These are phyloP conservation scores for Elsinoe ampelina DNA, from an alignment of 2,329 filamentous ascomycete genomes.

Conservation along the genomic window DNA sequence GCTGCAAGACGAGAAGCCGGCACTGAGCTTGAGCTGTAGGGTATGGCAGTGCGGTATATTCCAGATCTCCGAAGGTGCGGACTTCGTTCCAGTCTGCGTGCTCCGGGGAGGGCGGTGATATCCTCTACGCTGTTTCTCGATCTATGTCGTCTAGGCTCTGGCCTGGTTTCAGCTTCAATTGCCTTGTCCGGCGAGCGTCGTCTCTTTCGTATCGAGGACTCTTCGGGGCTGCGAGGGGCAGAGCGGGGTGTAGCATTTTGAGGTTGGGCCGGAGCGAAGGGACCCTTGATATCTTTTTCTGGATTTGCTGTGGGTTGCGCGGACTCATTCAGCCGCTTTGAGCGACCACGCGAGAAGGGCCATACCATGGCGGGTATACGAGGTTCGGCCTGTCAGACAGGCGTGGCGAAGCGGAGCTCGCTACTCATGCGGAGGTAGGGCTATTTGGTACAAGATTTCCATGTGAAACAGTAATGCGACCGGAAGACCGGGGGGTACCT, in stretches of 20 bases:
- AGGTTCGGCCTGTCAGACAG: slow-evolving; percentile 1
- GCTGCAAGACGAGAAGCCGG: slow-evolving; percentile 26
- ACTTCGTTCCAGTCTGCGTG: slow-evolving; percentile 34
- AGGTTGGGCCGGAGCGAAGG: slow-evolving; percentile 3
- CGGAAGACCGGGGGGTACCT: neutral
- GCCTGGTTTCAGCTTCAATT: neutral
- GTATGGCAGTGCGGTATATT: slow-evolving; percentile 30
- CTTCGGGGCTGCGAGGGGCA: slow-evolving; percentile 7
- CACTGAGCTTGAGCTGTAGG: slow-evolving; percentile 33
- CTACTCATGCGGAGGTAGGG: slow-evolving; percentile 6
- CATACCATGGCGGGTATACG: slow-evolving; percentile 12
- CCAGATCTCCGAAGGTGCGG: slow-evolving; percentile 40
- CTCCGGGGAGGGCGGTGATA: slow-evolving; percentile 39
- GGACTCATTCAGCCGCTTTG: slow-evolving; percentile 9
- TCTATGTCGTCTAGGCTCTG: slow-evolving; percentile 9
- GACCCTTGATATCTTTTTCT: slow-evolving; percentile 12
- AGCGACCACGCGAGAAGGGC: slow-evolving; percentile 14
- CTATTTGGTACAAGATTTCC: neutral
- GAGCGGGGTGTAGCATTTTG: slow-evolving; percentile 10
- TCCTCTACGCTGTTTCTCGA: slow-evolving; percentile 28
- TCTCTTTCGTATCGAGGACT: slow-evolving; percentile 13
- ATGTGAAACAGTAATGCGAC: slow-evolving; percentile 12
- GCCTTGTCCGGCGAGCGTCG: slow-evolving; percentile 8
- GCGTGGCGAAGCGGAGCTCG: slow-evolving; percentile 5
- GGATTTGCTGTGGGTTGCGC: slow-evolving; percentile 1